Base-by-base conservation (phyloP, 2,329 filamentous ascomycete species). In the Magnaporthiopsis rhizophila region DNA sequence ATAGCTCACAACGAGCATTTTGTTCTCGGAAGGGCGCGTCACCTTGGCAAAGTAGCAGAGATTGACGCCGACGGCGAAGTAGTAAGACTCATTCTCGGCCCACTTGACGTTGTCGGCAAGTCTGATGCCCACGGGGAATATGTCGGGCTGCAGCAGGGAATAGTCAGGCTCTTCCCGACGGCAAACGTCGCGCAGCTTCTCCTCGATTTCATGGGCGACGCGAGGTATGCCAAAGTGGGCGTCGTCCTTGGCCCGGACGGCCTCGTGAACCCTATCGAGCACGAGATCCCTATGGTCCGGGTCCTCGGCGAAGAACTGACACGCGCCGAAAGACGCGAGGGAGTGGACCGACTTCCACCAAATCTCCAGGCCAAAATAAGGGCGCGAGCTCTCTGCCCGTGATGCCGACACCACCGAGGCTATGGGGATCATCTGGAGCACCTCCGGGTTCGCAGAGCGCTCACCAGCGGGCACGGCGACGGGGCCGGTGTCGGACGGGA, bases 31-130 rank as follows among this genome's bases (percentile, higher is more conserved):
- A n/a, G 76, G 76, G 61, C 78, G 79, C 24, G 79, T 74, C 21
- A 84, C 79, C 65, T 84, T 81, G 8, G 82, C 74, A 5, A 85
- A 74, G 68, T 83, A 79, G 66, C 82, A 82, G 65, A 82, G 77
- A 66, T 83, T 81, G 34, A 81, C 79, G 28, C 81, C 83, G 32
- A 86, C 77, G 3, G 81, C 80, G 30, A 86, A 74, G 68, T 83
- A 86, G 65, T 81, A 84, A 0, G 82, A 82, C 0, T 63, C 62
- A 21, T 13, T 72, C 58, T 78, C 77, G 36, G 77, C 76, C 15
- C 76, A 66, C 68, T 79, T 80, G 24, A 76, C 71, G 30, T 72
- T 70, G 60, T 73, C 70, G 26, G 65, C 66, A 1, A 78, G 80
- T 8, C 77, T 73, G 2, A 77, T 76, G 28, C 83, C 77, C 21